Evolutionary conservation across 768 basidiomycete species (phyloP), one percentile per base, ranked within the genome.

Genomic region (Lactifluus rugatus): DNA sequence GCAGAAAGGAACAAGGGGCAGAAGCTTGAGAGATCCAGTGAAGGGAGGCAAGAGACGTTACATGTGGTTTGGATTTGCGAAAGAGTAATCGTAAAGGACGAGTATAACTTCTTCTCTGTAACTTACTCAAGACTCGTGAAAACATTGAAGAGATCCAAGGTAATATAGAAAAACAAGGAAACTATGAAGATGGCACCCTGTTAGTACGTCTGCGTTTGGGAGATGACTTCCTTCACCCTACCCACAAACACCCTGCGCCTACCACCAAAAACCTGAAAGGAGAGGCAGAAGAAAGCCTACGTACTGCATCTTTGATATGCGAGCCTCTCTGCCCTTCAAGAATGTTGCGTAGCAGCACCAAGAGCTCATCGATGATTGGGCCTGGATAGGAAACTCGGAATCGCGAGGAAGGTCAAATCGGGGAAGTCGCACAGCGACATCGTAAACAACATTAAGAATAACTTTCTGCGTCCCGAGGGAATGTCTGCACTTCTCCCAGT

Each of bases 401-500:
- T 3, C 19, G 1, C 31, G 23, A 7, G 17, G 6, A 13, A 3
- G 1, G 32, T 32, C 16, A 7, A 2, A 5, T 17, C 6, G 13
- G 10, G 36, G 13, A 16, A 4, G 16, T 37, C 36, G 50, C n/a
- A 50, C 61, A 67, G 71, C 65, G 62, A 64, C 19, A 31, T 65
- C 28, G 68, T 70, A 10, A 56, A 65, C 37, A 62, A 58, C 17
- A 69, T 70, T n/a, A 60, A 71, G 5, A 55, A 62, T 3, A 65
- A 64, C 2, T 54, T 67, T 39, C 36, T 61, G 58, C 17, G 59
- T 61, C 39, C 47, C 62, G 6, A 37, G 17, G 2, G 34, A 54
- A 13, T 56, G 28, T 9, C 47, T 51, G 41, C 39, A 10, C 36
- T 11, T 21, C 17, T 26, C 19, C 61, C 56, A 54, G 23, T 57